Evolutionary conservation across 78 protist genomes (phyloP), one percentile per base, ranked within the genome.

Genomic region (Protostelium mycophagum): DNA sequence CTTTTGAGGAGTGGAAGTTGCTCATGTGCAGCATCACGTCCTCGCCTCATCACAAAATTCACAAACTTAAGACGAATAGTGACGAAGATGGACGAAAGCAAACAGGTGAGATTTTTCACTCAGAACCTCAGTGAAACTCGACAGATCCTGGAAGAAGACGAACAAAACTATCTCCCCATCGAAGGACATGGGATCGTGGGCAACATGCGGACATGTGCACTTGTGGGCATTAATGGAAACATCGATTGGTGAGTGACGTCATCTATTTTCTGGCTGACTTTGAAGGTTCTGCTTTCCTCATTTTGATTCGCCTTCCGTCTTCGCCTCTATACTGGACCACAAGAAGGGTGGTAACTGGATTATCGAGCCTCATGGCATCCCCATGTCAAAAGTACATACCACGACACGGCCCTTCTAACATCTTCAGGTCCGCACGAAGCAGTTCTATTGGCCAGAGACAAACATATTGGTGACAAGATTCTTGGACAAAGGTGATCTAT

Each of bases 141-240:
- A 51, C 73, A 51, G 73, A 51, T 51, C 73, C 73, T 5, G 73
- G 16, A 51, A 51, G 16, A 51, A 51, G 73, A 5, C 5, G 73
- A 16, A 37, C 83, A 83, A 0, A 87, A 51, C 28, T 92, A 92
- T 63, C 94, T 92, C 73, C 85, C 88, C 83, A 92, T 92, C 31
- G 94, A 92, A 31, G 90, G 88, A 84, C 91, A 92, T 92, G 94
- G 94, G 28, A 28, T 92, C 85, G 88, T 92, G 51, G 94, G 94
- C 34, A 92, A 92, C 63, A 92, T 92, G 94, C n/a, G 89, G 35
- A 92, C 94, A 10, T 39, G 89, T 0, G 94, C 94, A 34, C 63
- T 92, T 31, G 63, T 92, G 10, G 86, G 90, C 1, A 92, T n/a
- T 28, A 84, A 88, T 37, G 94, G 91, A 28, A 86, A 38, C 16